A percentile compares a stretch with the other conserved stretches of the same genome.
Conservation (phyloP, 1,139 yeast genomes). For the Kurtzmaniella quercitrusa region DNA sequence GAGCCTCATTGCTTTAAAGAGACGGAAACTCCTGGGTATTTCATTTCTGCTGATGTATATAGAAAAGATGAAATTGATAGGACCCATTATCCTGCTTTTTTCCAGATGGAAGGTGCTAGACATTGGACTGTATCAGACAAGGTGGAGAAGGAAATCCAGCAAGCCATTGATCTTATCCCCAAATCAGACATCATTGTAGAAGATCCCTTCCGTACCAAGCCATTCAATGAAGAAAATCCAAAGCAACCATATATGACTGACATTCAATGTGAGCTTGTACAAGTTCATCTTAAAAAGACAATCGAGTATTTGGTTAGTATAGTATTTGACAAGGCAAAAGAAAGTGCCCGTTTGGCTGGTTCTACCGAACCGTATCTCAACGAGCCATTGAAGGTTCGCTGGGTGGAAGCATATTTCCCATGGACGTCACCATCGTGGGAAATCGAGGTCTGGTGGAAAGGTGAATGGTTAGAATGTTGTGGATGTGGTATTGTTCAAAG, state of each 20-base stretch:
- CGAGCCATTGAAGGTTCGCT: constrained; percentile 80
- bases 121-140: constrained; percentile 61
- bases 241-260: constrained; percentile 74
- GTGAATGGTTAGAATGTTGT: constrained; percentile 96
- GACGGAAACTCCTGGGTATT: constrained; percentile 72
- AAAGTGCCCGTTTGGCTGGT: constrained; percentile 66
- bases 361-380: constrained; percentile 55
- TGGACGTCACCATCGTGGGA: constrained; percentile 99
- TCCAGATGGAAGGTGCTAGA: constrained; percentile 96
- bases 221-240: constrained; percentile 64
- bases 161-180: constrained; percentile 66
- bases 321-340: constrained; percentile 73
- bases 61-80: constrained; percentile 93
- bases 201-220: constrained; percentile 50
- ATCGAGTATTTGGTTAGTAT: constrained; percentile 78
- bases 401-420: constrained; percentile 97
- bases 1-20: constrained; percentile 75
- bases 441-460: constrained; percentile 98
- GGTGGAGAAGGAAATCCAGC: constrained; percentile 39
- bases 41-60: constrained; percentile 93
- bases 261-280: constrained; percentile 62
- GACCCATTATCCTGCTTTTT: constrained; percentile 96
- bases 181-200: constrained; percentile 68
- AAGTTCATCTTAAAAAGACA: constrained; percentile 79
- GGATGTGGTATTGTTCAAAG: constrained; percentile 93